Conservation (phyloP, 2,329 filamentous ascomycete species). For the Ophiostoma fasciatum region DNA sequence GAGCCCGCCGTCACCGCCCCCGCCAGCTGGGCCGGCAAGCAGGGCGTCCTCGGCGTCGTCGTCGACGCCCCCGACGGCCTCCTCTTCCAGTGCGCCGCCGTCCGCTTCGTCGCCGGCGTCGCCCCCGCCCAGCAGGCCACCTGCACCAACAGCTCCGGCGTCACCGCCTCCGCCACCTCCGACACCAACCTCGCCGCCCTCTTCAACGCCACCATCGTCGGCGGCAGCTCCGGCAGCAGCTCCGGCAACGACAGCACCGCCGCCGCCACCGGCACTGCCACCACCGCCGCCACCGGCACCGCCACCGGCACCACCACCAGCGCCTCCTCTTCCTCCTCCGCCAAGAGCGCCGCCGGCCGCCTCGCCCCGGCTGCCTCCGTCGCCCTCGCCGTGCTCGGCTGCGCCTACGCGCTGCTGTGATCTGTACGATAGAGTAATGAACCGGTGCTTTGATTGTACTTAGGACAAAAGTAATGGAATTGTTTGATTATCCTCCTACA, state of each 20-base stretch:
- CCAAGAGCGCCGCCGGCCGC: conserved; percentile 4
- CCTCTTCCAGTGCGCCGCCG: conserved; percentile 29
- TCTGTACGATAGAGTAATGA: too few species aligned
- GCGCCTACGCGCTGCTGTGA: conserved; percentile 9
- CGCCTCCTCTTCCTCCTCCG: conserved; percentile 2
- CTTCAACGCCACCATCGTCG: too few species aligned
- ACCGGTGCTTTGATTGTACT: too few species aligned
- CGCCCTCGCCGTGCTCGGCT: conserved; percentile 1
- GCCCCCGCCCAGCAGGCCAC: conserved; percentile 11
- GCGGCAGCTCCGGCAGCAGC: conserved; percentile 6
- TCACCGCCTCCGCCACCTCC: conserved; percentile 17
- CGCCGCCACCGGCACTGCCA: conserved; percentile 10
- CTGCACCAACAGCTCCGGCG: conserved; percentile 25
- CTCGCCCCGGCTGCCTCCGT: too few species aligned
- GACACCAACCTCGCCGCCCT: conserved; percentile 20
- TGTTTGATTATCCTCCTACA: not conserved
- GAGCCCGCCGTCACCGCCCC: conserved; percentile 33
- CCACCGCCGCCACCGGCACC: conserved; percentile 7
- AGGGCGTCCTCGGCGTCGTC: conserved; percentile 38
- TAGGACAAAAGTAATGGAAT: not conserved
- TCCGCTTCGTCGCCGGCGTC: conserved; percentile 36
- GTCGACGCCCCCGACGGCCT: conserved; percentile 38
- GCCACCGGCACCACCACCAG: not conserved
- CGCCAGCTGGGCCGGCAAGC: conserved; percentile 34
- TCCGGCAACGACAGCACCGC: conserved; percentile 8